A percentile compares a stretch with the other conserved stretches of the same genome.
Evolutionary conservation across 495 filamentous ascomycete genomes (phyloP).

Genomic region (Cercophora scortea): DNA sequence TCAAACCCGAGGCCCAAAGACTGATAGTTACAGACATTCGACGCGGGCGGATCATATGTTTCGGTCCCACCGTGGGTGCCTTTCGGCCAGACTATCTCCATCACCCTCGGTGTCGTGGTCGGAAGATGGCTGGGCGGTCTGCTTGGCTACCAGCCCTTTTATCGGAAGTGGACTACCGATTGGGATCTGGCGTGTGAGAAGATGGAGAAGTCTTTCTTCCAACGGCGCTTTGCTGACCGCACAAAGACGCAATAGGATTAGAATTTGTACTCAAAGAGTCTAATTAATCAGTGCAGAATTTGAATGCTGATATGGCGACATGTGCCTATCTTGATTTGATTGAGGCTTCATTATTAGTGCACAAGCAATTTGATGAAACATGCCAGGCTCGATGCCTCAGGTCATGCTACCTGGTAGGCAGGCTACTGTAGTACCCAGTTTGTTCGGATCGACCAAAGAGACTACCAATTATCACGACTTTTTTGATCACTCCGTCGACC

Average conservation of each 20-base stretch:
- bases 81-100: slow-evolving; percentile 27
- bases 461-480: too few species aligned
- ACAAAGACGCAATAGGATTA: not conserved
- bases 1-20: too few species aligned
- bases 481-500: too few species aligned
- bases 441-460: too few species aligned
- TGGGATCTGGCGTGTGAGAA: slow-evolving; percentile 40
- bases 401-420: too few species aligned
- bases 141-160: slow-evolving; percentile 47
- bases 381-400: too few species aligned
- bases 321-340: too few species aligned
- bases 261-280: too few species aligned
- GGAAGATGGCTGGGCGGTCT: slow-evolving; percentile 44
- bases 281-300: not conserved
- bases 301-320: not conserved
- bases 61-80: slow-evolving; percentile 40
- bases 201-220: slow-evolving; percentile 35
- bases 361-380: too few species aligned
- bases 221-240: slow-evolving; percentile 21
- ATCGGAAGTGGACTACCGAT: slow-evolving; percentile 43
- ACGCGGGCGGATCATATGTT: slow-evolving; percentile 41
- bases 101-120: slow-evolving; percentile 32
- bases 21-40: slow-evolving; percentile 15
- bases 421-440: too few species aligned
- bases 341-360: too few species aligned